Conservation (phyloP, 192 early-diverging fungal genomes). For the Umbelopsis sp. region DNA sequence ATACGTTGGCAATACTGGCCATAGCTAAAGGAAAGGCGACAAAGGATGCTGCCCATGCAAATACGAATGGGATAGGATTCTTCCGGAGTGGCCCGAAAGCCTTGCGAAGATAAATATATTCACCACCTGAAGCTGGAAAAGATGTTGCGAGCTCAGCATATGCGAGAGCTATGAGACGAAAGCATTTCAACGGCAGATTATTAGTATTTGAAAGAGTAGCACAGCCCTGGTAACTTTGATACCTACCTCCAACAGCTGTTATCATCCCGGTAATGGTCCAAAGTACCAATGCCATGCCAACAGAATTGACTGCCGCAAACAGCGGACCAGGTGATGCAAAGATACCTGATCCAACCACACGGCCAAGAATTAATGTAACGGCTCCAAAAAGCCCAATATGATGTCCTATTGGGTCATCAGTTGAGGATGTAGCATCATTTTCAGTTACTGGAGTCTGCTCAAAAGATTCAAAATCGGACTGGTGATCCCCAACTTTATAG, state of each 20-base stretch:
- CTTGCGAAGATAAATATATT: constrained; percentile 57
- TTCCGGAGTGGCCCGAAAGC: constrained; percentile 48
- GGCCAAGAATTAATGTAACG: constrained; percentile 31
- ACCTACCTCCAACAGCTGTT: constrained; percentile 27
- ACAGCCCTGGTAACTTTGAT: too few species aligned
- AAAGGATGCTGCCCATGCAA: constrained; percentile 53
- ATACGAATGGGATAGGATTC: constrained; percentile 48
- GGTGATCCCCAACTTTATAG: neutral
- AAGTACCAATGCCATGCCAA: constrained; percentile 38
- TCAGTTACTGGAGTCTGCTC: neutral
- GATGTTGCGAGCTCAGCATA: constrained; percentile 44
- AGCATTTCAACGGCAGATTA: too few species aligned
- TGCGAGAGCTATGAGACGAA: constrained; percentile 29
- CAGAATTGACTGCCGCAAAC: constrained; percentile 33
- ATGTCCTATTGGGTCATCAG: neutral
- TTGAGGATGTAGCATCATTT: neutral
- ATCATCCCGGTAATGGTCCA: constrained; percentile 40
- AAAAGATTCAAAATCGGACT: neutral
- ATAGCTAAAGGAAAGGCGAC: constrained; percentile 44
- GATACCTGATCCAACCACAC: constrained; percentile 59
- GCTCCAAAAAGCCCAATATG: constrained; percentile 8
- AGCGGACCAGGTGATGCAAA: constrained; percentile 66
- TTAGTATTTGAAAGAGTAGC: too few species aligned
- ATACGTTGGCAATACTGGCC: constrained; percentile 35
- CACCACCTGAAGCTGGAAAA: constrained; percentile 50